phyloP scores from a whole-genome alignment of 768 basidiomycete species.

The Hypsizygus marmoreus region DNA sequence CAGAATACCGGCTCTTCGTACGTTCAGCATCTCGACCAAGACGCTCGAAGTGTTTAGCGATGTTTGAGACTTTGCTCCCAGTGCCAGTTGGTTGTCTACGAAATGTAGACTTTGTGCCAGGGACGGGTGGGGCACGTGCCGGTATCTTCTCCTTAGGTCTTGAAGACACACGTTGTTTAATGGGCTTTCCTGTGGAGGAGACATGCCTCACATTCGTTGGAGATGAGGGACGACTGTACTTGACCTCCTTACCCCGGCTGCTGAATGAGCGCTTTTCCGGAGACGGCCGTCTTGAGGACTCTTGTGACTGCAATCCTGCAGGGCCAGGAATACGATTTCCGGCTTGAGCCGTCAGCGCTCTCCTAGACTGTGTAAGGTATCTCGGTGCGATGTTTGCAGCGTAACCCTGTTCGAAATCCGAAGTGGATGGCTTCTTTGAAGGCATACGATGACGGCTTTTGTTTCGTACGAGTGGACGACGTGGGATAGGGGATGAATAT shows the following conservation, averaged over 20 bases:
- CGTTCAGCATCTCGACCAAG: conserved; percentile 75
- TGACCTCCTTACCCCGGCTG: conserved; percentile 39
- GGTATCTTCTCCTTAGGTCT: conserved; percentile 43
- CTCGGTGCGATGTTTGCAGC: conserved; percentile 89
- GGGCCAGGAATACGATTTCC: conserved; percentile 58
- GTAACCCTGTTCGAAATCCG: conserved; percentile 91
- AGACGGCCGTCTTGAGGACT: conserved; percentile 65
- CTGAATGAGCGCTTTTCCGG: conserved; percentile 65
- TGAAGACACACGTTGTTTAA: conserved; percentile 38
- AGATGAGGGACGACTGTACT: conserved; percentile 48
- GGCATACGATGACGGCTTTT: conserved; percentile 53
- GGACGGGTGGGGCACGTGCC: conserved; percentile 43
- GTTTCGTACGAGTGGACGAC: conserved; percentile 43
- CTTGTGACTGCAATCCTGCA: conserved; percentile 53
- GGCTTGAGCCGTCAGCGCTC: conserved; percentile 37
- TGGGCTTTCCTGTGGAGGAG: conserved; percentile 31
- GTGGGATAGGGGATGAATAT: conserved; percentile 38
- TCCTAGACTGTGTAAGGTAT: conserved; percentile 60
- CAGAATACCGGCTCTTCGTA: conserved; percentile 77
- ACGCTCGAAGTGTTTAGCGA: conserved; percentile 89
- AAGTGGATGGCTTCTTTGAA: conserved; percentile 59
- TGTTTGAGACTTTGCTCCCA: conserved; percentile 79
- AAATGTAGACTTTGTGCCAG: conserved; percentile 51
- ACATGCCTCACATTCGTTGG: conserved; percentile 37
- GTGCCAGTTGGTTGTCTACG: conserved; percentile 51